Evolutionary conservation across 306 rosid genomes (phyloP).

Genomic region (Astragalus membranaceus): DNA sequence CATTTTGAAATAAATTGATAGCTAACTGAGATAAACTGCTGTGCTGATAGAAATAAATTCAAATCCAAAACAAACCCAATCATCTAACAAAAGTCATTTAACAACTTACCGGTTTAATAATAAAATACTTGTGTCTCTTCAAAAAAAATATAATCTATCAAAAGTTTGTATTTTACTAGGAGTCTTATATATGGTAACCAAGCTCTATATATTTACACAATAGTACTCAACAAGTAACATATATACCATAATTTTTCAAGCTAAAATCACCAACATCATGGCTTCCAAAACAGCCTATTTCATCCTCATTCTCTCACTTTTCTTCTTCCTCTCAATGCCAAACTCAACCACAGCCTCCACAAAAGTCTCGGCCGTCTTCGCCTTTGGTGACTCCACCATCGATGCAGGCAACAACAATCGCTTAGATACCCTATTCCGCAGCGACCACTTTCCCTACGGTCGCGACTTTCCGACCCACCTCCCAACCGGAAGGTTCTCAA

Average conservation of each 20-base stretch:
- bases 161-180: too few species aligned
- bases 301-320: not conserved
- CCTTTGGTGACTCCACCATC: conserved; percentile 45
- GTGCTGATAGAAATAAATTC: too few species aligned
- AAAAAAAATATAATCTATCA: too few species aligned
- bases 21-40: too few species aligned
- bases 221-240: too few species aligned
- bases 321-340: not conserved
- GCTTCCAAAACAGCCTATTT: not conserved
- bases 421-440: not conserved
- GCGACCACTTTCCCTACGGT: conserved; percentile 38
- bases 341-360: not conserved
- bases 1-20: too few species aligned
- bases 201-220: too few species aligned
- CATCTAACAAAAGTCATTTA: too few species aligned
- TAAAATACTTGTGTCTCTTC: too few species aligned
- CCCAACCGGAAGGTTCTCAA: conserved; percentile 35
- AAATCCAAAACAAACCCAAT: too few species aligned
- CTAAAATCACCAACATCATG: not conserved
- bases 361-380: conserved; percentile 19
- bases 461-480: conserved; percentile 18
- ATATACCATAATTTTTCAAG: not conserved
- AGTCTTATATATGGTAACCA: too few species aligned
- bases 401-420: conserved; percentile 43
- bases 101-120: too few species aligned